Evolutionary conservation across 345 rosid species (phyloP).

Genomic region (Heritiera fomes): DNA sequence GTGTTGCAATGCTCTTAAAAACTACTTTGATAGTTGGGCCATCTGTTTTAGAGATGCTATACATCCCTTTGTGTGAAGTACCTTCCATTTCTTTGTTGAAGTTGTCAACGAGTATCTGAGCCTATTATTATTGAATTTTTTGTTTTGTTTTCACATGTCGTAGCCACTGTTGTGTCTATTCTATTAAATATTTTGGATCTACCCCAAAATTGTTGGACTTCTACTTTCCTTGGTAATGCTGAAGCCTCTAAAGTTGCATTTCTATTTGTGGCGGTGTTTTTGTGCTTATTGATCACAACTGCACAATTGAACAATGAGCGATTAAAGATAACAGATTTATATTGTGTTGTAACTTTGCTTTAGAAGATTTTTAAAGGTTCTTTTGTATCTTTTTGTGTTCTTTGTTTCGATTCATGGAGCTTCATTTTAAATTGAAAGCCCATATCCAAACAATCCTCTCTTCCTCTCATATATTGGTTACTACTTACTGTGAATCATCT

Average conservation of each 20-base stretch:
- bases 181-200: not conserved
- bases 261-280: conserved; percentile 4
- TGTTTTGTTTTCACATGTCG: not conserved
- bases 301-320: not conserved
- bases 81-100: not conserved
- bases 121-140: not conserved
- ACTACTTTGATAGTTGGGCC: not conserved
- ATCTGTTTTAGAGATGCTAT: conserved; percentile 2
- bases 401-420: not conserved
- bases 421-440: not conserved
- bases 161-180: not conserved
- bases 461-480: not conserved
- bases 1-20: not conserved
- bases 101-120: not conserved
- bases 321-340: not conserved
- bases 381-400: not conserved
- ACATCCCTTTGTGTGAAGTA: not conserved
- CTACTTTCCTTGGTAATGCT: not conserved
- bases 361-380: not conserved
- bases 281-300: not conserved
- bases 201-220: not conserved
- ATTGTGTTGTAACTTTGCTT: not conserved
- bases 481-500: not conserved
- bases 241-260: not conserved
- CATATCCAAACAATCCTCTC: not conserved